These are phyloP conservation scores for Cronartium quercuum DNA, from an alignment of 1,284 basidiomycete species.

Conservation along the genomic window DNA sequence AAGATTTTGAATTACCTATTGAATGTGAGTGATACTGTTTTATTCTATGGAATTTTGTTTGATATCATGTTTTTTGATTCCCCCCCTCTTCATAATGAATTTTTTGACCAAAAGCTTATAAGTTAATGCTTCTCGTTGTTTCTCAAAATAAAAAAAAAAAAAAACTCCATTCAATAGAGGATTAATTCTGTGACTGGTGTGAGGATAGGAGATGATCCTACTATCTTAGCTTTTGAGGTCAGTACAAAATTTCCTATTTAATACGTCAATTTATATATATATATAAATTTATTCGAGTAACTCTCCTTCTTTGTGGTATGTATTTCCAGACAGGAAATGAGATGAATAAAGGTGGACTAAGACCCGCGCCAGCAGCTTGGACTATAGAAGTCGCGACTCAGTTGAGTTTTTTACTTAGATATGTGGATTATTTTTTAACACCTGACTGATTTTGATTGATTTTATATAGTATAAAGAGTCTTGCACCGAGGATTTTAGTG, in stretches of 20 bases:
- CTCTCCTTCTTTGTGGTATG: background rate
- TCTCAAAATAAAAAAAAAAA: background rate
- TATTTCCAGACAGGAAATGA: constrained; percentile 36
- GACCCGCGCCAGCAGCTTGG: constrained; percentile 45
- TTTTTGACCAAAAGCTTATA: too few species aligned
- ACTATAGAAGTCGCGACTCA: constrained; percentile 43
- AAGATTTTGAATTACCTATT: constrained; percentile 25
- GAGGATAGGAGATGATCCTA: constrained; percentile 47
- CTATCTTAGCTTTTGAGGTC: constrained; percentile 48
- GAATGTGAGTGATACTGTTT: constrained; percentile 15
- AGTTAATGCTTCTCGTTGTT: background rate
- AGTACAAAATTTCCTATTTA: constrained; percentile 10
- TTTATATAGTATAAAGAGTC: constrained; percentile 43
- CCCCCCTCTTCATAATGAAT: background rate
- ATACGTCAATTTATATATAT: too few species aligned
- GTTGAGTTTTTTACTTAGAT: background rate
- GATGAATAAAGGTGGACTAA: constrained; percentile 40
- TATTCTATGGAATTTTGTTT: too few species aligned
- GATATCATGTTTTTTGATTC: background rate
- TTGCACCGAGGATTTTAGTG: constrained; percentile 46
- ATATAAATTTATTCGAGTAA: too few species aligned
- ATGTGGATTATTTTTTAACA: background rate
- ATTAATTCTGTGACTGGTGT: constrained; percentile 47
- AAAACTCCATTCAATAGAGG: constrained; percentile 22
- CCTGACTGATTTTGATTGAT: background rate